Conservation (phyloP, 805 yeast species). For the Wickerhamomyces ciferrii region DNA sequence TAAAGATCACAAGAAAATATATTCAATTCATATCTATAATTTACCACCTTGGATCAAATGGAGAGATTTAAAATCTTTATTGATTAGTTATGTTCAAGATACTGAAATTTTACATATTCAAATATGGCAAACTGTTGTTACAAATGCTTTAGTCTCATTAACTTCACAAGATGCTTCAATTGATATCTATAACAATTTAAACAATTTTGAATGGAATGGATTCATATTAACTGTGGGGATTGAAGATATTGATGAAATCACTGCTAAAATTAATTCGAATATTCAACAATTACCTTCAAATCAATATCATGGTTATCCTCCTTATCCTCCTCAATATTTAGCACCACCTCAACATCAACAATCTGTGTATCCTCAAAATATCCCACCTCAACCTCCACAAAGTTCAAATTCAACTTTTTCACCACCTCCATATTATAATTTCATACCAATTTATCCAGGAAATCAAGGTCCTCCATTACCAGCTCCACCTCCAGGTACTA, state of each 20-base stretch:
- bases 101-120: constrained; percentile 16
- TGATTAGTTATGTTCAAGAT: constrained; percentile 13
- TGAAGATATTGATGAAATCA: neutral
- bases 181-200: constrained; percentile 5
- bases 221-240: constrained; percentile 6
- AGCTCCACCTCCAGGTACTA: neutral
- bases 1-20: neutral
- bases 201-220: constrained; percentile 15
- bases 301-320: neutral
- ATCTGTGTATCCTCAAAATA: neutral
- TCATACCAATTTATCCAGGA: neutral
- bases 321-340: neutral
- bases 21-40: constrained; percentile 11
- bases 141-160: constrained; percentile 8
- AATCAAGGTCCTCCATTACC: no score
- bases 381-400: neutral
- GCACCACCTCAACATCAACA: neutral
- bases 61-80: constrained; percentile 17
- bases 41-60: constrained; percentile 16
- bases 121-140: constrained; percentile 1
- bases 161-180: constrained; percentile 7
- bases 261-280: neutral
- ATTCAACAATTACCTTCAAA: constrained; percentile 1
- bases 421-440: neutral
- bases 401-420: neutral